Percentiles rank a stretch among this genome's conserved stretches.
phyloP scores from a whole-genome alignment of 31 red algal genomes.

The Bonnemaisonia californica region DNA sequence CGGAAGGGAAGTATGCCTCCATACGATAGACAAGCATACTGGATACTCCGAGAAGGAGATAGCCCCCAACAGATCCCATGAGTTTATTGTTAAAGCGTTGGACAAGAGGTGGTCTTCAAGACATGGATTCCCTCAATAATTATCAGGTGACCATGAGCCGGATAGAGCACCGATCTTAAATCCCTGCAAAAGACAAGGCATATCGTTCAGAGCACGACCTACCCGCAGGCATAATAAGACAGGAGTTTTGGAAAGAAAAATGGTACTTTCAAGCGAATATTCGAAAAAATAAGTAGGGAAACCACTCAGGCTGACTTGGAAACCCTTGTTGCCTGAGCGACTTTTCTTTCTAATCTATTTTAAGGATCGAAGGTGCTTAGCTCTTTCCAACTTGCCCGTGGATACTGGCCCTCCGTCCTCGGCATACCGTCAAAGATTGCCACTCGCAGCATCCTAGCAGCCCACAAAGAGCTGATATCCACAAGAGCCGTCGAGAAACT shows the following conservation, averaged over 20 bases:
- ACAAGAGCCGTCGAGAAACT: neutral
- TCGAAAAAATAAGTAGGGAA: neutral
- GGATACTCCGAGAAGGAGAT: neutral
- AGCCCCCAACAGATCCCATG: neutral
- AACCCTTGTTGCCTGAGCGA: neutral
- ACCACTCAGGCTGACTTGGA: neutral
- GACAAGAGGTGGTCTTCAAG: neutral
- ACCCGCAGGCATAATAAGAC: slow-evolving; percentile 11
- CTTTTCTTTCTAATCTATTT: slow-evolving; percentile 17
- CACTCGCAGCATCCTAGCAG: neutral
- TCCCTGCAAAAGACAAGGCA: neutral
- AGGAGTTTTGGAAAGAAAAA: slow-evolving; percentile 5
- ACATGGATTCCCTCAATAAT: neutral
- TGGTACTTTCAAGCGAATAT: neutral
- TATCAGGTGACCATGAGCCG: neutral
- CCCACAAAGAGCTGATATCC: neutral
- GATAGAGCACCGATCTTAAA: neutral
- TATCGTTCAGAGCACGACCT: neutral
- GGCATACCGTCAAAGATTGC: neutral
- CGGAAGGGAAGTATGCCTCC: neutral
- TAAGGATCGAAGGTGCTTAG: slow-evolving; percentile 13
- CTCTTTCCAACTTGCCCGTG: slow-evolving; percentile 11
- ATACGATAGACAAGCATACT: neutral
- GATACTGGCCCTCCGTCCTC: slow-evolving; percentile 3
- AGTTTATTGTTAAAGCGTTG: neutral